A percentile compares a stretch with the other conserved stretches of the same genome.
Conservation (phyloP, 345 rosid species). For the Brassica carinata region DNA sequence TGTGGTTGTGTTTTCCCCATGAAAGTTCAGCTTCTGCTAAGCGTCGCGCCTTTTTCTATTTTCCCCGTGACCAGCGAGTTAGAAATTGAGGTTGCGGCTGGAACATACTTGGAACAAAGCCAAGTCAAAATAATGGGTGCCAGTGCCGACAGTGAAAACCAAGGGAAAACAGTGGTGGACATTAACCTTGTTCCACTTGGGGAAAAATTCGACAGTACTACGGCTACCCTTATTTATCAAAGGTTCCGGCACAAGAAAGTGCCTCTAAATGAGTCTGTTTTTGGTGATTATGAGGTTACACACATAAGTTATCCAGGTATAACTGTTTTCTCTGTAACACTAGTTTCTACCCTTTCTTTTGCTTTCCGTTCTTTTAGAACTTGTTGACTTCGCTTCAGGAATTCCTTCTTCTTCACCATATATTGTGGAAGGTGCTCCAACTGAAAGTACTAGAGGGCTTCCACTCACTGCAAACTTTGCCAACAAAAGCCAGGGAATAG, state of each 20-base stretch:
- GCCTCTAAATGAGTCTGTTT: slow-evolving; percentile 71
- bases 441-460: slow-evolving; percentile 66
- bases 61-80: slow-evolving; percentile 88
- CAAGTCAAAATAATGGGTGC: slow-evolving; percentile 99
- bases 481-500: slow-evolving; percentile 71
- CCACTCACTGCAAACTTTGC: slow-evolving; percentile 68
- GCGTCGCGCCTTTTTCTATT: slow-evolving; percentile 74
- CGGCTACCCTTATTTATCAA: slow-evolving; percentile 79
- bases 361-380: slow-evolving; percentile 30
- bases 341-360: slow-evolving; percentile 7
- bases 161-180: slow-evolving; percentile 84
- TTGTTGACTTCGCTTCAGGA: slow-evolving; percentile 50
- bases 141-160: slow-evolving; percentile 87
- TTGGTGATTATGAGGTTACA: slow-evolving; percentile 80
- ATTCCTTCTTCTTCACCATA: slow-evolving; percentile 81
- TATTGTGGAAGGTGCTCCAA: slow-evolving; percentile 63
- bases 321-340: slow-evolving; percentile 26
- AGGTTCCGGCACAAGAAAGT: slow-evolving; percentile 76
- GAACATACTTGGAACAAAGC: slow-evolving; percentile 92
- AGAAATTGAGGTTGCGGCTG: slow-evolving; percentile 93
- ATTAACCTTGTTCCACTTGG: slow-evolving; percentile 95
- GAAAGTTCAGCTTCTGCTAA: slow-evolving; percentile 88
- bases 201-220: slow-evolving; percentile 95
- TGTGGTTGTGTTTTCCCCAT: slow-evolving; percentile 98
- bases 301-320: slow-evolving; percentile 88